These are phyloP conservation scores for Malus fusca DNA, from an alignment of 306 rosid species.

Conservation along the genomic window DNA sequence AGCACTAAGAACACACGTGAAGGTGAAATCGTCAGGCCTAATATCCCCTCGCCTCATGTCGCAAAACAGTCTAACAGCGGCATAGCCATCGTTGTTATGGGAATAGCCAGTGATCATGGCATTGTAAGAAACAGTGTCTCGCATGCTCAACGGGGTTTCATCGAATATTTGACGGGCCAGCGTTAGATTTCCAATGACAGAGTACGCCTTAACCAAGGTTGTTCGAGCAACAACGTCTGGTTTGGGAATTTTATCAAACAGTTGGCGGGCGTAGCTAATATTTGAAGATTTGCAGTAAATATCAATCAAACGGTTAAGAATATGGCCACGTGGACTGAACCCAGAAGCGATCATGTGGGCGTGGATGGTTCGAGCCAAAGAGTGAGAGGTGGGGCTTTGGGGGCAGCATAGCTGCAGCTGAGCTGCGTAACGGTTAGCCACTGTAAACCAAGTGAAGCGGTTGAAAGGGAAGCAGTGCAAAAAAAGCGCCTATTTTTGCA, in stretches of 20 bases:
- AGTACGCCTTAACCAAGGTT: conserved; percentile 11
- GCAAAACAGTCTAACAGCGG: conserved; percentile 1
- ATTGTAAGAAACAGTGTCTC: conserved; percentile 22
- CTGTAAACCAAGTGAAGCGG: neutral
- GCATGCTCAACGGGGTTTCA: neutral
- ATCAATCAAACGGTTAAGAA: conserved; percentile 53
- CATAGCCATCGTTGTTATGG: conserved; percentile 17
- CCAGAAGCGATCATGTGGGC: conserved; percentile 32
- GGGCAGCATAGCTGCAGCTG: conserved; percentile 30
- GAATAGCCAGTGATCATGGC: conserved; percentile 21
- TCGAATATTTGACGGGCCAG: neutral
- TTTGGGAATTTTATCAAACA: conserved; percentile 36
- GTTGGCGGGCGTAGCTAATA: conserved; percentile 39
- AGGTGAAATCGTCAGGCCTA: conserved; percentile 9
- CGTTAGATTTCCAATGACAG: neutral
- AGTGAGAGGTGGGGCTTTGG: conserved; percentile 16
- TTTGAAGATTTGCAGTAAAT: conserved; percentile 46
- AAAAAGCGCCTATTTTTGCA: neutral
- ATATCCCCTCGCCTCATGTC: conserved; percentile 8
- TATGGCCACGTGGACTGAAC: conserved; percentile 37
- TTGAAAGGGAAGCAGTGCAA: neutral
- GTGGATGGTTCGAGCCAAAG: conserved; percentile 35
- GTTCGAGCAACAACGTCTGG: conserved; percentile 21
- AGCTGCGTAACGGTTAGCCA: conserved; percentile 43
- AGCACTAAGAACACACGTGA: neutral